Evolutionary conservation across 495 filamentous ascomycete species (phyloP).

Genomic region (Xanthoparmelia taractica): DNA sequence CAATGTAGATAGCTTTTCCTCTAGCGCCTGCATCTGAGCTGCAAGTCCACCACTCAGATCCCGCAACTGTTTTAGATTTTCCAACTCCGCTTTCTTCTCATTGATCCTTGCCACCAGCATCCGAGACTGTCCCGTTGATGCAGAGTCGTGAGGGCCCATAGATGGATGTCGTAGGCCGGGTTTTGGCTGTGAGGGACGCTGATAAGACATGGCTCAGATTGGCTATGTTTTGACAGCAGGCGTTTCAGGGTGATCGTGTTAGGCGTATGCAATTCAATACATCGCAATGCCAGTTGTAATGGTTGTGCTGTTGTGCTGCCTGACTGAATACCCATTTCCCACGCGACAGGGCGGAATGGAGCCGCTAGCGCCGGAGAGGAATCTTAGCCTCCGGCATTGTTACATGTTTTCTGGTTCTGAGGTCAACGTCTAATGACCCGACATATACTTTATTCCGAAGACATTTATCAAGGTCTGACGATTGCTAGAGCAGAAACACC

Average conservation of each 20-base stretch:
- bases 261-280: neutral
- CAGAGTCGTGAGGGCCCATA: conserved; percentile 33
- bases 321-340: neutral
- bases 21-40: conserved; percentile 81
- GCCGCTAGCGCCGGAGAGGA: conserved; percentile 4
- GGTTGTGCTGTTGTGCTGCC: neutral
- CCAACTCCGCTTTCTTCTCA: conserved; percentile 88
- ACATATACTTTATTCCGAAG: neutral
- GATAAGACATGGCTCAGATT: conserved; percentile 46
- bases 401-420: conserved; percentile 1
- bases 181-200: conserved; percentile 47
- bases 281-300: neutral
- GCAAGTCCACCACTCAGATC: conserved; percentile 84
- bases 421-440: neutral
- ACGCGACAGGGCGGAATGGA: conserved; percentile 1
- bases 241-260: neutral
- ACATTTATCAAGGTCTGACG: neutral
- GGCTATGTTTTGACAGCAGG: neutral
- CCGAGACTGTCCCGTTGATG: conserved; percentile 53
- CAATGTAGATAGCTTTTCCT: conserved; percentile 79
- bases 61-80: conserved; percentile 77
- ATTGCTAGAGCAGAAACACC: neutral
- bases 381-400: conserved; percentile 11
- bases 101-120: conserved; percentile 78
- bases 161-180: conserved; percentile 57